These are phyloP conservation scores for Trichoderma gracile DNA, from an alignment of 2,329 filamentous ascomycete genomes.

Conservation along the genomic window DNA sequence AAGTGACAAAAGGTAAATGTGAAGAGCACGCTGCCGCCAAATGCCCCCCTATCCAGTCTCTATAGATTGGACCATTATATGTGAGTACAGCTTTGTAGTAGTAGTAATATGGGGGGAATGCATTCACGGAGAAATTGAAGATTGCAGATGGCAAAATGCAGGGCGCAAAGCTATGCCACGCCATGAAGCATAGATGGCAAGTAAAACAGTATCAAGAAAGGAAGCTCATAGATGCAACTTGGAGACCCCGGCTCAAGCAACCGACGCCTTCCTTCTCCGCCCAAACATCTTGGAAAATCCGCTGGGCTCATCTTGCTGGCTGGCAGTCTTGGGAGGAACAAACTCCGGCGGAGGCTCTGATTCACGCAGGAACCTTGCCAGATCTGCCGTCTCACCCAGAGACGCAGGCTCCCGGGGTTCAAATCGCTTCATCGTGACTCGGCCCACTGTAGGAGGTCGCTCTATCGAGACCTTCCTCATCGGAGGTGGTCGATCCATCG, in stretches of 20 bases:
- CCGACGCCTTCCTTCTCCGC: constrained; percentile 50
- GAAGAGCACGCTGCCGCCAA: constrained; percentile 2
- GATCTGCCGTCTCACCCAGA: constrained; percentile 61
- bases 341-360: constrained; percentile 61
- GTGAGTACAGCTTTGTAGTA: not conserved
- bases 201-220: not conserved
- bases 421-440: constrained; percentile 58
- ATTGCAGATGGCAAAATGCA: not conserved
- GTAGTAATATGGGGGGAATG: not conserved
- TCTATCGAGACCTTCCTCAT: too few relatives aligned
- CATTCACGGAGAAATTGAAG: not conserved
- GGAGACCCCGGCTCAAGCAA: constrained; percentile 30
- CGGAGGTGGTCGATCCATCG: constrained; percentile 49
- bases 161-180: not conserved
- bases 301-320: constrained; percentile 42
- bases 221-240: not conserved
- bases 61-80: not conserved
- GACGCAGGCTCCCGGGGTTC: constrained; percentile 56
- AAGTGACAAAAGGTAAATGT: not conserved
- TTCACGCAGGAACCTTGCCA: constrained; percentile 71
- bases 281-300: constrained; percentile 52
- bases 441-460: constrained; percentile 35
- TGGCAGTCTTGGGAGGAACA: constrained; percentile 30
- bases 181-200: not conserved
- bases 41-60: constrained; percentile 4